These are phyloP conservation scores for Colletotrichum nymphaeae DNA, from an alignment of 2,329 filamentous ascomycete species.

Conservation along the genomic window DNA sequence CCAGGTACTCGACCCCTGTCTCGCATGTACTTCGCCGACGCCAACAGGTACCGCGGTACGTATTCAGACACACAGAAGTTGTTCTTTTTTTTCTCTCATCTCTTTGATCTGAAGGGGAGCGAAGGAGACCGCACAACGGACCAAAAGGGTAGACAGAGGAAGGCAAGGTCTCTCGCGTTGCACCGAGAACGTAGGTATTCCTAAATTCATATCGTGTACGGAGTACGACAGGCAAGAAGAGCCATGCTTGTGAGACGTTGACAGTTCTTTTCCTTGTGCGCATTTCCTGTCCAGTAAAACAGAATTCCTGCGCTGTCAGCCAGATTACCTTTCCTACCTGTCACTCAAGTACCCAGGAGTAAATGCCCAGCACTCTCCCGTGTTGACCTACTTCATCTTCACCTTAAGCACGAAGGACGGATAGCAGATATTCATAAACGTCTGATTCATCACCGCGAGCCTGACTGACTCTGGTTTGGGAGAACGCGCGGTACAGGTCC, in stretches of 20 bases:
- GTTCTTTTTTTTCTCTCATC: too few species aligned
- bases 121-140: neutral
- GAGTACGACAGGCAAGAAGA: neutral
- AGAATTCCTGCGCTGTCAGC: neutral
- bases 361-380: too few species aligned
- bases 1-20: constrained; percentile 14
- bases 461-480: neutral
- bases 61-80: neutral
- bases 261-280: constrained; percentile 18
- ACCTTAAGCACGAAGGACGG: neutral
- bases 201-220: neutral
- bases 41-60: neutral
- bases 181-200: constrained; percentile 1
- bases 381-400: neutral
- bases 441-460: neutral
- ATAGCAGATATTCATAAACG: neutral
- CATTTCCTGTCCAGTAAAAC: constrained; percentile 9
- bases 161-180: constrained; percentile 8
- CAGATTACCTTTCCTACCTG: neutral
- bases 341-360: too few species aligned
- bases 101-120: too few species aligned
- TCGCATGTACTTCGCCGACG: neutral
- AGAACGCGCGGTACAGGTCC: neutral
- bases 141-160: neutral
- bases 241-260: constrained; percentile 21